Percentiles rank a stretch among this genome's conserved stretches.
Conservation (phyloP, 306 rosid species). For the Cucurbita pepo region DNA sequence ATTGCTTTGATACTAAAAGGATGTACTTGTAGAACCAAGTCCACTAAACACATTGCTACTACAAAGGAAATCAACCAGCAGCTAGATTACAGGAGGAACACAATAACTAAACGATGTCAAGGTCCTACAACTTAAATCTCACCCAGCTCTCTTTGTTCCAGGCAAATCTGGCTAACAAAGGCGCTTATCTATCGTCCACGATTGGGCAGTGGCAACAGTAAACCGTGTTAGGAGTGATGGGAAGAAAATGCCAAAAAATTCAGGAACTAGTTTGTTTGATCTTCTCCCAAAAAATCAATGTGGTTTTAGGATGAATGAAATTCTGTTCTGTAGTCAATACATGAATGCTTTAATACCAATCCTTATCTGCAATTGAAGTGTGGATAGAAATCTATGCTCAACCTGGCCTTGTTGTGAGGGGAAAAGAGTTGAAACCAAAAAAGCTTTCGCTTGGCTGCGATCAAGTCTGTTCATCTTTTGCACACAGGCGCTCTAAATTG, state of each 20-base stretch:
- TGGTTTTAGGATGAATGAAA: neutral
- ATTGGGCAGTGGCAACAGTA: too few species aligned
- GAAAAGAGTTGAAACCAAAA: neutral
- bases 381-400: neutral
- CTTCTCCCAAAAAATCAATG: neutral
- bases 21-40: too few species aligned
- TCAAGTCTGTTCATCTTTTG: conserved; percentile 35
- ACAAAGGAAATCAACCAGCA: too few species aligned
- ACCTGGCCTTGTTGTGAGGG: neutral
- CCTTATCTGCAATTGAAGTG: neutral
- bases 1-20: too few species aligned
- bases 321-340: neutral
- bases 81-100: too few species aligned
- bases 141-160: too few species aligned
- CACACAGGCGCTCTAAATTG: conserved; percentile 66
- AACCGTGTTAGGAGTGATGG: too few species aligned
- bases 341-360: neutral
- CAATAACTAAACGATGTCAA: too few species aligned
- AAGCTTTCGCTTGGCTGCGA: neutral
- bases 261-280: neutral
- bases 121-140: too few species aligned
- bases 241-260: neutral
- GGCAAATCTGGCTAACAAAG: too few species aligned
- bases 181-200: too few species aligned
- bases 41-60: too few species aligned